phyloP scores from a whole-genome alignment of 768 basidiomycete genomes.

The Rhizopogon salebrosus region DNA sequence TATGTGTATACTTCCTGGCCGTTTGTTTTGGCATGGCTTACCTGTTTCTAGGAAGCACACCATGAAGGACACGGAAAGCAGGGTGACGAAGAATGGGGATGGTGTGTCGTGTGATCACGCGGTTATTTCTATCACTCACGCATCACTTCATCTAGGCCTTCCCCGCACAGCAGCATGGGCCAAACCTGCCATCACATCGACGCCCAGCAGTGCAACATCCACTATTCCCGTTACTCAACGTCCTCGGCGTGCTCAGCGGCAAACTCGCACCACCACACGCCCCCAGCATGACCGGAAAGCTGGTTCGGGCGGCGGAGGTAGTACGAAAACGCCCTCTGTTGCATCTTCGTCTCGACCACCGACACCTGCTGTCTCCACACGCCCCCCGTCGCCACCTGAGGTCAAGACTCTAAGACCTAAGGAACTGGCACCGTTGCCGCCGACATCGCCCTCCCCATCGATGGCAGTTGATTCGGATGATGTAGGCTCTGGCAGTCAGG shows the following conservation, averaged over 20 bases:
- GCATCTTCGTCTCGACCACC: constrained; percentile 53
- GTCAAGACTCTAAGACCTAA: constrained; percentile 34
- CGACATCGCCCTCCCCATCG: constrained; percentile 43
- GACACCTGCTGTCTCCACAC: constrained; percentile 39
- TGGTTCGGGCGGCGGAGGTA: constrained; percentile 22
- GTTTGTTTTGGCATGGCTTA: constrained; percentile 2
- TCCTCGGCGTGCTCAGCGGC: constrained; percentile 45
- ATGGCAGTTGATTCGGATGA: constrained; percentile 51
- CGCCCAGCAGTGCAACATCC: constrained; percentile 10
- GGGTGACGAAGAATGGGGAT: constrained; percentile 56
- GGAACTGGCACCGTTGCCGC: constrained; percentile 35
- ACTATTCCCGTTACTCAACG: constrained; percentile 28
- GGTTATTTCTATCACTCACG: constrained; percentile 13
- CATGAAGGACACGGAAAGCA: constrained; percentile 81
- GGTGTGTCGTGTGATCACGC: constrained; percentile 28
- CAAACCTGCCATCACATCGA: constrained; percentile 31
- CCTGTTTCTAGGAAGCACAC: constrained; percentile 70
- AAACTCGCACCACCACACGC: constrained; percentile 38
- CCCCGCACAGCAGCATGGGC: constrained; percentile 70
- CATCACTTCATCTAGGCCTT: constrained; percentile 31
- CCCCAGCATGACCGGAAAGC: constrained; percentile 40
- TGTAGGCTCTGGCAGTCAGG: constrained; percentile 37
- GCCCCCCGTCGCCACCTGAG: constrained; percentile 42
- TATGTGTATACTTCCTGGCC: constrained; percentile 32
- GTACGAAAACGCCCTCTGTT: constrained; percentile 41